phyloP scores from a whole-genome alignment of 371 early-diverging fungal genomes.

The Umbelopsis sp. region DNA sequence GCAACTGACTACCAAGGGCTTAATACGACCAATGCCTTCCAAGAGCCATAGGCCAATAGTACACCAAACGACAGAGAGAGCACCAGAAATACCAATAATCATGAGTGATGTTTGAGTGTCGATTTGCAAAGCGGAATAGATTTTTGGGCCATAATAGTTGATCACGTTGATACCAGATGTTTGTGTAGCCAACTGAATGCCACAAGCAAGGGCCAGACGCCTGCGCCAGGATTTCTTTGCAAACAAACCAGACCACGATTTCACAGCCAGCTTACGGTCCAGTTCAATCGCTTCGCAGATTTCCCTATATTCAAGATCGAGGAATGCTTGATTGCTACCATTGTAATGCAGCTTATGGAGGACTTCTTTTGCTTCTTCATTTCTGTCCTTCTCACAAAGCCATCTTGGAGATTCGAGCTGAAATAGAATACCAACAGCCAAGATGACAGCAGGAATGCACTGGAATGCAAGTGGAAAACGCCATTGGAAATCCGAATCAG shows the following conservation, averaged over 20 bases:
- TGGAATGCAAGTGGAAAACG: constrained; percentile 64
- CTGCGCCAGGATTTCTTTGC: constrained; percentile 40
- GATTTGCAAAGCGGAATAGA: constrained; percentile 40
- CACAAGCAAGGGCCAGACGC: constrained; percentile 42
- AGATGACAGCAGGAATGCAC: constrained; percentile 52
- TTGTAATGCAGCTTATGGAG: constrained; percentile 56
- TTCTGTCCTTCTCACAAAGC: constrained; percentile 54
- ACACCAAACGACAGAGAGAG: constrained; percentile 29
- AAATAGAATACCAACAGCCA: constrained; percentile 52
- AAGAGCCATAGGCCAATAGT: constrained; percentile 23
- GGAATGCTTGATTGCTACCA: constrained; percentile 33
- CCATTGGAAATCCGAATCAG: constrained; percentile 47
- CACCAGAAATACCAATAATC: constrained; percentile 45
- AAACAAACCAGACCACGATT: constrained; percentile 56
- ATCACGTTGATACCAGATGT: constrained; percentile 48
- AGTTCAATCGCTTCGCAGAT: constrained; percentile 49
- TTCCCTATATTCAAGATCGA: constrained; percentile 51
- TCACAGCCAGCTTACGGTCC: constrained; percentile 51
- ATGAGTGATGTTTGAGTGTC: constrained; percentile 30
- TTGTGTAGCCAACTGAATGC: constrained; percentile 47
- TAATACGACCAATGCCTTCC: constrained; percentile 44
- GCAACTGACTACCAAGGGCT: constrained; percentile 37
- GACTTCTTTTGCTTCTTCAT: constrained; percentile 56
- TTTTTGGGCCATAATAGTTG: constrained; percentile 43
- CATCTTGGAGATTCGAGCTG: constrained; percentile 75